phyloP scores from a whole-genome alignment of 192 early-diverging fungal species.

The Umbelopsis sp. region DNA sequence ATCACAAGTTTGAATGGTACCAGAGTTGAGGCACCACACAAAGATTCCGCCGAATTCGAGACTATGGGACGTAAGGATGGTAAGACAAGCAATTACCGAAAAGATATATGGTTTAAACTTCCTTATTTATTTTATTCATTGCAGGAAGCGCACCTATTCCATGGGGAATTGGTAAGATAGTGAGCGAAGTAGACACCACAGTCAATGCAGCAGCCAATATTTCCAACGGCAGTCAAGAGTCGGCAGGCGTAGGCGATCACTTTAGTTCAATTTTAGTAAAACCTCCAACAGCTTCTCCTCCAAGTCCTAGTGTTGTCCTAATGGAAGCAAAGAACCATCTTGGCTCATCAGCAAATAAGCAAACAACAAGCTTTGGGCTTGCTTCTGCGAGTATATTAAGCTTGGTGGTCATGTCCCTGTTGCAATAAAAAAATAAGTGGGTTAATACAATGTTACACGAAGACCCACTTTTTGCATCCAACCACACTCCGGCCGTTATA shows the following conservation, averaged over 20 bases:
- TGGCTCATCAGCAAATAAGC: no score
- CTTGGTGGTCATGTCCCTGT: no score
- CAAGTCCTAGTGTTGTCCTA: not conserved
- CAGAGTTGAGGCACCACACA: constrained; percentile 8
- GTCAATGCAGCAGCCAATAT: not conserved
- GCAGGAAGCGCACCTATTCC: not conserved
- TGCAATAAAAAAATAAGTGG: not conserved
- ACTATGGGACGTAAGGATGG: constrained; percentile 27
- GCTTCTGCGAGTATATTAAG: no score
- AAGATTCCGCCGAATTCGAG: not conserved
- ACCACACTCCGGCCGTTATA: constrained; percentile 6
- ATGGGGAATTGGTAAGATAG: constrained; percentile 16
- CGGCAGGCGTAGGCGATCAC: not conserved
- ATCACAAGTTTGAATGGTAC: constrained; percentile 21
- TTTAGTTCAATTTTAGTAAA: not conserved
- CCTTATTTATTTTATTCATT: not conserved
- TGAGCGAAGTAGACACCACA: not conserved
- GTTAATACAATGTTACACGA: constrained; percentile 14
- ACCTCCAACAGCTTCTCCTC: not conserved
- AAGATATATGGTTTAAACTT: not conserved
- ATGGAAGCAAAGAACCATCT: no score
- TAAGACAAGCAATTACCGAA: not conserved
- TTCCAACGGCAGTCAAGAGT: not conserved
- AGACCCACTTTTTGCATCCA: constrained; percentile 1
- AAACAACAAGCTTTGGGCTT: no score